Conservation (phyloP, 495 filamentous ascomycete genomes). For the Extremus antarcticus region DNA sequence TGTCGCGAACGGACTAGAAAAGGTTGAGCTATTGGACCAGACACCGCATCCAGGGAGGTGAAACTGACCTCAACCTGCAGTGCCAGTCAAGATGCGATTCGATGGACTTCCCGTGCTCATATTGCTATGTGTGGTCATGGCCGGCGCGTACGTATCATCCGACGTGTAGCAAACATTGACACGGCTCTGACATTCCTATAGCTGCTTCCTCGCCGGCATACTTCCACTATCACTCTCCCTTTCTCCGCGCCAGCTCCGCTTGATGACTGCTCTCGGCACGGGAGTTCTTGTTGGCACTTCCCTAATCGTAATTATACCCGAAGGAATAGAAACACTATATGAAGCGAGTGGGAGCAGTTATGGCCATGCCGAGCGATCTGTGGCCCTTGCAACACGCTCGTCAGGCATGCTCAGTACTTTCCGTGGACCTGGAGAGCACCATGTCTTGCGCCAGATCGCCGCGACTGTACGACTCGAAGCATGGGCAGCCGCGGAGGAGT, state of each 20-base stretch:
- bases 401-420: not conserved
- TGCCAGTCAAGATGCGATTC: constrained; percentile 33
- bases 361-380: constrained; percentile 28
- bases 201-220: constrained; percentile 89
- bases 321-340: constrained; percentile 88
- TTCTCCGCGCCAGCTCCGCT: constrained; percentile 74
- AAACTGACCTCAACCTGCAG: not conserved
- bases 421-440: not conserved
- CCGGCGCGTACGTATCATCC: constrained; percentile 61
- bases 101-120: constrained; percentile 83
- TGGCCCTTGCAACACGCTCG: not conserved
- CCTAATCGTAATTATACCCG: constrained; percentile 93
- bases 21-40: too few species aligned
- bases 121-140: constrained; percentile 82
- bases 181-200: constrained; percentile 33
- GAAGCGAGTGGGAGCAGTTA: constrained; percentile 41
- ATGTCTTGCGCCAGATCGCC: not conserved
- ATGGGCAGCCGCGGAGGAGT: not conserved
- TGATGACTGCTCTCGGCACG: constrained; percentile 88
- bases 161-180: not conserved
- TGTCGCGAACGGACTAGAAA: too few species aligned
- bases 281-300: constrained; percentile 90
- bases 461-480: not conserved
- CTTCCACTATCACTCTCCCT: constrained; percentile 84
- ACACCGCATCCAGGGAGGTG: not conserved